phyloP scores from a whole-genome alignment of 2,329 filamentous ascomycete species.

The Thermothelomyces thermophilus region DNA sequence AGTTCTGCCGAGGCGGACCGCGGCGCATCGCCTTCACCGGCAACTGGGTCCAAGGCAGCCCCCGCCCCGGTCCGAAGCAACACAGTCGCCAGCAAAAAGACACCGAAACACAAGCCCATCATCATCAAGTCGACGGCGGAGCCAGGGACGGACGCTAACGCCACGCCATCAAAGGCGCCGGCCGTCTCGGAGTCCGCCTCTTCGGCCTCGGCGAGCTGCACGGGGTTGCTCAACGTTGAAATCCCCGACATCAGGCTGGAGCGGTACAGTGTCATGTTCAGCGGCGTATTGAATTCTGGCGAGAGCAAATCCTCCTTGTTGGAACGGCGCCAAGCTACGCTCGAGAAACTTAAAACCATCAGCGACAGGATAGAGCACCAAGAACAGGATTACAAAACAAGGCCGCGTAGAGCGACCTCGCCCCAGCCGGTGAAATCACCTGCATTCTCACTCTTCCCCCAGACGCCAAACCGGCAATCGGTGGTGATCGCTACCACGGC shows the following conservation, averaged over 20 bases:
- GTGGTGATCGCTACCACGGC: not conserved
- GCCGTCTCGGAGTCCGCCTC: slow-evolving; percentile 1
- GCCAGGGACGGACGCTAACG: slow-evolving; percentile 26
- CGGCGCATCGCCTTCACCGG: slow-evolving; percentile 14
- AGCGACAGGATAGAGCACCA: slow-evolving; percentile 40
- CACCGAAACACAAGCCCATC: slow-evolving; percentile 38
- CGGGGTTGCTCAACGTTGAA: slow-evolving; percentile 59
- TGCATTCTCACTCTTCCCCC: slow-evolving; percentile 40
- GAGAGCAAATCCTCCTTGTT: slow-evolving; percentile 38
- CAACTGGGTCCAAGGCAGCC: slow-evolving; percentile 14
- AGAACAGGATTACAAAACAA: slow-evolving; percentile 27
- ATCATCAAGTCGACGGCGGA: slow-evolving; percentile 39
- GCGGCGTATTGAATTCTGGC: slow-evolving; percentile 55
- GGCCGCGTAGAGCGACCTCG: slow-evolving; percentile 42
- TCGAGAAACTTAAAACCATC: slow-evolving; percentile 51
- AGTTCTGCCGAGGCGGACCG: slow-evolving; percentile 22
- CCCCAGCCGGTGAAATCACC: slow-evolving; percentile 42
- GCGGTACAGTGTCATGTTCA: slow-evolving; percentile 92
- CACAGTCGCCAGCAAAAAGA: slow-evolving; percentile 29
- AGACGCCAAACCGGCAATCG: slow-evolving; percentile 25
- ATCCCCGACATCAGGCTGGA: slow-evolving; percentile 79
- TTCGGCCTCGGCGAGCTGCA: slow-evolving; percentile 19
- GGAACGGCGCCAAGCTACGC: slow-evolving; percentile 51
- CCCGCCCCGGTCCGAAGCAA: slow-evolving; percentile 31
- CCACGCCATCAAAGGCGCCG: slow-evolving; percentile 1